A percentile compares a stretch with the other conserved stretches of the same genome.
Evolutionary conservation across 306 rosid species (phyloP).

Genomic region (Prunus armeniaca): DNA sequence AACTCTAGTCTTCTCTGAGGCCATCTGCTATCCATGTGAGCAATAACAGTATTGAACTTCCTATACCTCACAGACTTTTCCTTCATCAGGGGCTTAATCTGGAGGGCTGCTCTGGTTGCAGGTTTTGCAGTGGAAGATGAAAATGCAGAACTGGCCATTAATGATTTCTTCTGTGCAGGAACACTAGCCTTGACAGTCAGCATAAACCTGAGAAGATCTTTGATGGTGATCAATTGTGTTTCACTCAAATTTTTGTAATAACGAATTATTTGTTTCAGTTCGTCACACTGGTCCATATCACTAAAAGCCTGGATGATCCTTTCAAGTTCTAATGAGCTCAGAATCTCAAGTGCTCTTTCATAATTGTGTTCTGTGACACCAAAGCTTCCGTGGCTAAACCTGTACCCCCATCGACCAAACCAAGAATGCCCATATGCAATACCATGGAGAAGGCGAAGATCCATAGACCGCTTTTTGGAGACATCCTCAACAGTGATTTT

Average conservation of each 20-base stretch:
- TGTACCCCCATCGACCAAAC: conserved; percentile 94
- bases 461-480: conserved; percentile 72
- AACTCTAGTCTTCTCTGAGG: conserved; percentile 71
- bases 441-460: conserved; percentile 83
- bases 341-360: conserved; percentile 47
- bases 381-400: conserved; percentile 70
- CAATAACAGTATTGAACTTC: conserved; percentile 53
- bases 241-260: conserved; percentile 77
- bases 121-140: conserved; percentile 29
- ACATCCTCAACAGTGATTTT: conserved; percentile 66
- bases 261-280: conserved; percentile 63
- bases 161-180: conserved; percentile 31
- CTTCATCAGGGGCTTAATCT: conserved; percentile 42
- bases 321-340: conserved; percentile 61
- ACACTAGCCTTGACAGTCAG: conserved; percentile 65
- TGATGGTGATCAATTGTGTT: conserved; percentile 55
- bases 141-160: conserved; percentile 14
- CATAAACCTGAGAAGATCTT: conserved; percentile 80
- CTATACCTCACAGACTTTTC: conserved; percentile 57
- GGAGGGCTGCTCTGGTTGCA: conserved; percentile 29
- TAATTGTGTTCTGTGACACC: conserved; percentile 57
- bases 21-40: conserved; percentile 93
- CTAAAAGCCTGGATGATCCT: conserved; percentile 39
- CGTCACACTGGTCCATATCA: conserved; percentile 29
- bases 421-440: conserved; percentile 86